Base-by-base conservation (phyloP, 768 basidiomycete species). In the Amanita inopinata region DNA sequence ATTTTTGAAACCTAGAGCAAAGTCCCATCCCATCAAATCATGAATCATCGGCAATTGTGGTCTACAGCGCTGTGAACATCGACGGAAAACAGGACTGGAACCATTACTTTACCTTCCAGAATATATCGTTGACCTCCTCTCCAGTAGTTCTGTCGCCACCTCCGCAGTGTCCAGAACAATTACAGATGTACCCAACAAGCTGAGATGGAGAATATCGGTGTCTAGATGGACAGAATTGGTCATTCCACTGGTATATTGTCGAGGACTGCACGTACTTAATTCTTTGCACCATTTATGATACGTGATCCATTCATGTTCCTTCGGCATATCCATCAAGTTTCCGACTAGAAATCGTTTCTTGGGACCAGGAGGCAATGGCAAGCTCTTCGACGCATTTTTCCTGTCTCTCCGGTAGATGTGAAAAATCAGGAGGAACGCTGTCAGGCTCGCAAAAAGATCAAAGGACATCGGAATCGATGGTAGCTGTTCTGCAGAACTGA, bases 331-430 rank as follows among this genome's bases (percentile, higher is more conserved):
- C n/a, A 43, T 30, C 7, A 43, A 32, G 33, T 35, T 37, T 4
- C 41, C 41, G 6, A 43, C 33, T 14, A 43, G 31, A 11, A 32
- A 32, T n/a, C 31, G 18, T 12, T 22, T 12, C 17, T 43, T 43
- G 8, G 41, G 41, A 6, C 41, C 41, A 12, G 41, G 41, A 11
- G 41, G 45, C 10, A 31, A 34, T 0, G 18, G 9, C 18, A 38
- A 5, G 17, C 4, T 5, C 6, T 25, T 25, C 2, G 5, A 23
- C 20, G 25, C 9, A 27, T 5, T 4, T 3, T 6, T 4, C 19
- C 23, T 41, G 24, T 28, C 37, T 14, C 48, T 53, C 28, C 49
- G 34, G 33, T 49, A 56, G 27, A 54, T 31, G 46, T 53, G 54
- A 31, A 57, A 38, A 19, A 49, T 46, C 33, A 51, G 19, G n/a